Conservation (phyloP, 1,284 basidiomycete species). For the Ceratobasidium sp. region DNA sequence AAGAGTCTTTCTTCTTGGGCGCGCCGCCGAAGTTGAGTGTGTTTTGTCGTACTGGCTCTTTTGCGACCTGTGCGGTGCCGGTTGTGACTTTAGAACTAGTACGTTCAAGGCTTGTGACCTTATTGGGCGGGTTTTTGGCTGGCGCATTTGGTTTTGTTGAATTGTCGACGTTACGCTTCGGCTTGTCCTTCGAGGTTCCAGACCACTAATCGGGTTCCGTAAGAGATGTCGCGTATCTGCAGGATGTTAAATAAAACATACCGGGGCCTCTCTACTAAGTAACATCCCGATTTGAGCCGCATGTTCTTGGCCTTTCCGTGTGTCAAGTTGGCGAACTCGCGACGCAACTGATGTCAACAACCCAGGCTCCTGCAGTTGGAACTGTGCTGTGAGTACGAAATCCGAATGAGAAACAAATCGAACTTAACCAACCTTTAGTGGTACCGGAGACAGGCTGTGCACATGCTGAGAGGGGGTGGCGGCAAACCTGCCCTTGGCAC, state of each 20-base stretch:
- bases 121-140: neutral
- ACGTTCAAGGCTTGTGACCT: neutral
- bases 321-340: constrained; percentile 31
- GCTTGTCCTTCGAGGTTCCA: neutral
- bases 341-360: constrained; percentile 22
- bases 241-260: constrained; percentile 4
- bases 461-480: constrained; percentile 69
- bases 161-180: neutral
- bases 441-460: constrained; percentile 74
- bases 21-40: constrained; percentile 23
- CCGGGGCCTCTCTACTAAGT: constrained; percentile 33
- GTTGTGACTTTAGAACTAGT: neutral
- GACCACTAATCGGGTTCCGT: constrained; percentile 15
- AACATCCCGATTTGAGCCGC: constrained; percentile 33
- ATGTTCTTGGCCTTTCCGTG: constrained; percentile 31
- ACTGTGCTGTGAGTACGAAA: neutral
- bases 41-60: constrained; percentile 22
- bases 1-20: constrained; percentile 49
- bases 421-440: constrained; percentile 64
- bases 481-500: constrained; percentile 20
- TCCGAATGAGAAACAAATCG: neutral
- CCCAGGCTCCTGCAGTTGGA: constrained; percentile 9
- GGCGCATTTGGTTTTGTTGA: neutral
- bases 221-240: neutral
- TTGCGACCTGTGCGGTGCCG: neutral